phyloP scores from a whole-genome alignment of 192 early-diverging fungal species.

The Tieghemiomyces parasiticus region DNA sequence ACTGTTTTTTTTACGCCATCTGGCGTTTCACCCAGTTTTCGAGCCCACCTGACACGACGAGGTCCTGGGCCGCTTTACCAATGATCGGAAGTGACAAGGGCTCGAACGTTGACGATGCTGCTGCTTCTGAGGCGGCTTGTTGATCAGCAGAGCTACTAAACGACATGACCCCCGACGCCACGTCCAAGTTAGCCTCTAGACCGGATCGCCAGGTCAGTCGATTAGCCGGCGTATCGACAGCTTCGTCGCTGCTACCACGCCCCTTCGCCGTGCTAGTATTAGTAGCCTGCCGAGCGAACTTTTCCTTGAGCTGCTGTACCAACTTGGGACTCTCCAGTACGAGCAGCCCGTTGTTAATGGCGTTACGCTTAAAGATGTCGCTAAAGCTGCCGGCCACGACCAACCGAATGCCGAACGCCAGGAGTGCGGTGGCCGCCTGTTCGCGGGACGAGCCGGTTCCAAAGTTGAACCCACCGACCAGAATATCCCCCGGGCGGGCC shows the following conservation, averaged over 20 bases:
- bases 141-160: constrained; percentile 10
- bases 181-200: constrained; percentile 48
- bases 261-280: no score
- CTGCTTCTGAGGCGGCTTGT: constrained; percentile 4
- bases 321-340: constrained; percentile 77
- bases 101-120: constrained; percentile 15
- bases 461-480: constrained; percentile 92
- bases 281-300: no score
- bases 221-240: constrained; percentile 3
- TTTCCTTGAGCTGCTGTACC: constrained; percentile 54
- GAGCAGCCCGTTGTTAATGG: constrained; percentile 93
- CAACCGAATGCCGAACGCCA: constrained; percentile 69
- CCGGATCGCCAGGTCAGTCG: constrained; percentile 60
- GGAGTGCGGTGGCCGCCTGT: constrained; percentile 91
- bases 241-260: constrained; percentile 13
- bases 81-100: constrained; percentile 35
- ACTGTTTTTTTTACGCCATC: constrained; percentile 29
- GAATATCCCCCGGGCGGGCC: constrained; percentile 57
- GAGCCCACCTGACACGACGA: constrained; percentile 84
- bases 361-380: constrained; percentile 98
- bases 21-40: constrained; percentile 87
- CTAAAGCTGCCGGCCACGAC: constrained; percentile 86
- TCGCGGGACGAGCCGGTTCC: constrained; percentile 95
- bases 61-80: constrained; percentile 95
- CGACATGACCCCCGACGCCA: constrained; percentile 48